Evolutionary conservation across 352 stramenopile species (phyloP).

Genomic region (Globisporangium lucens): DNA sequence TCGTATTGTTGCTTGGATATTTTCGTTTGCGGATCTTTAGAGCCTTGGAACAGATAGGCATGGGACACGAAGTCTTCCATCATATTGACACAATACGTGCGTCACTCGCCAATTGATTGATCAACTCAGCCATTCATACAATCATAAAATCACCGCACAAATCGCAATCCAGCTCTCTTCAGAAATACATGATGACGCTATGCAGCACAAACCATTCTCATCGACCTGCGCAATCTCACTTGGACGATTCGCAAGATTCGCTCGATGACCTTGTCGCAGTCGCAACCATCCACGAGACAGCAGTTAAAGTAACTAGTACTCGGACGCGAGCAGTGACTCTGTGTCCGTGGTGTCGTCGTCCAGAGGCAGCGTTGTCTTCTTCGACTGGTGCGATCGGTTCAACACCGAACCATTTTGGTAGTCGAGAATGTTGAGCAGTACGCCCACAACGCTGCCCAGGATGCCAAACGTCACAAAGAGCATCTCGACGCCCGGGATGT

Average conservation of each 20-base stretch:
- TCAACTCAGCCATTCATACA: no score
- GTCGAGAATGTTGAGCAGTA: constrained; percentile 74
- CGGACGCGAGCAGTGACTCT: constrained; percentile 50
- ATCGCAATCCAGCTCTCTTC: no score
- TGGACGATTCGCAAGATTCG: neutral
- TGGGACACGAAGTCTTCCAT: no score
- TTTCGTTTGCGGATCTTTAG: no score
- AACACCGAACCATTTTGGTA: constrained; percentile 76
- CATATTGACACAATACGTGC: no score
- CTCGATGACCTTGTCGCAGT: neutral
- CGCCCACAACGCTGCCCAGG: constrained; percentile 63
- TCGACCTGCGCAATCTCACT: no score
- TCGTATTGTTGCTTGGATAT: no score
- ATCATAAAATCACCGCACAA: no score
- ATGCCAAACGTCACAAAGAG: constrained; percentile 79
- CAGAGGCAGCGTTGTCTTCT: constrained; percentile 35
- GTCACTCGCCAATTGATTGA: no score
- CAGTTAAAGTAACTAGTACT: constrained; percentile 34
- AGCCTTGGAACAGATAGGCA: no score
- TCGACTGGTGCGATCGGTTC: constrained; percentile 47
- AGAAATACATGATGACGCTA: no score
- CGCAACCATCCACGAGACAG: neutral
- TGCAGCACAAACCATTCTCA: no score
- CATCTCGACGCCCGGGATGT: constrained; percentile 81
- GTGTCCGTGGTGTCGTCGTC: constrained; percentile 58